phyloP scores from a whole-genome alignment of 805 yeast genomes.

The Wickerhamiella nectarea region DNA sequence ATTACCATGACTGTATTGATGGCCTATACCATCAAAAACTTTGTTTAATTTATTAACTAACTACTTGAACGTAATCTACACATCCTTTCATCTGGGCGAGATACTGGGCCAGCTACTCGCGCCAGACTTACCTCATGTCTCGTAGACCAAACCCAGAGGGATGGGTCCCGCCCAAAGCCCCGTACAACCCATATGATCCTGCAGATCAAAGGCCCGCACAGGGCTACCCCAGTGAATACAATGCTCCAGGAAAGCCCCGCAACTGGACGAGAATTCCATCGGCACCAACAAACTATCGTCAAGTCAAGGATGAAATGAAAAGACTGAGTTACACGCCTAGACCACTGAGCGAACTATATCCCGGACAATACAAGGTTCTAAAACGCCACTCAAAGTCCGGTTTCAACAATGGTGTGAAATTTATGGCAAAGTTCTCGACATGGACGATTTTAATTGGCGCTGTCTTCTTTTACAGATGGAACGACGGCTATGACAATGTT shows the following conservation, averaged over 20 bases:
- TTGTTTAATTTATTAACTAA: conserved; percentile 10
- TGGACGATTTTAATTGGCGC: conserved; percentile 41
- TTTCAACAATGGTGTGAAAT: conserved; percentile 47
- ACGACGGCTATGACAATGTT: conserved; percentile 66
- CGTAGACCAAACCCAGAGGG: conserved; percentile 58
- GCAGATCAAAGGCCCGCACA: conserved; percentile 62
- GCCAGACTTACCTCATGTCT: background rate
- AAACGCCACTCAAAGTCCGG: conserved; percentile 42
- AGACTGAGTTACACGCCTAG: conserved; percentile 63
- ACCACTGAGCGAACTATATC: conserved; percentile 59
- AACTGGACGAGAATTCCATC: conserved; percentile 45
- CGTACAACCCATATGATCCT: conserved; percentile 77
- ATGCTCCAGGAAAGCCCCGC: conserved; percentile 49
- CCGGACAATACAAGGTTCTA: conserved; percentile 65
- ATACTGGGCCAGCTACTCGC: no score
- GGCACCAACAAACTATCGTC: conserved; percentile 52
- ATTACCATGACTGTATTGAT: conserved; percentile 63
- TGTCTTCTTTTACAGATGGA: conserved; percentile 70
- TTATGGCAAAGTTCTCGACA: conserved; percentile 40
- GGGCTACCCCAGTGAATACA: conserved; percentile 76
- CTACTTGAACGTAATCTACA: background rate
- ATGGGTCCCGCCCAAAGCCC: conserved; percentile 71
- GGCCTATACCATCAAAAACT: conserved; percentile 40
- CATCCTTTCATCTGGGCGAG: no score
- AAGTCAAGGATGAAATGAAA: conserved; percentile 60